A percentile compares a stretch with the other conserved stretches of the same genome.
phyloP scores from a whole-genome alignment of 257 asterid genomes.

The Nicotiana otophora region DNA sequence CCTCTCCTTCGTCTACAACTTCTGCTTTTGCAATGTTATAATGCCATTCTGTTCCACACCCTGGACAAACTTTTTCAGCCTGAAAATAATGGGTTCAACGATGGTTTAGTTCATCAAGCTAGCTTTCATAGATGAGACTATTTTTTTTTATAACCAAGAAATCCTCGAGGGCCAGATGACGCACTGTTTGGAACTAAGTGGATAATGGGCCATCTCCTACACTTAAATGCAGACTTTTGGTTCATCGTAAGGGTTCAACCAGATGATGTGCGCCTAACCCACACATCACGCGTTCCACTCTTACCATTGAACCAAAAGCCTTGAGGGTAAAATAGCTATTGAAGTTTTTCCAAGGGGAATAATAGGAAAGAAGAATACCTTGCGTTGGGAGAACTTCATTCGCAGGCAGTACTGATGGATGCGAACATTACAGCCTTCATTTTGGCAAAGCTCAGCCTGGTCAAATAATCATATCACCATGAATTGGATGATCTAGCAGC shows the following conservation, averaged over 20 bases:
- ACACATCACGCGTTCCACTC: no score
- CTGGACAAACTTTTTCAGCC: constrained; percentile 58
- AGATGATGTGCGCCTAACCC: no score
- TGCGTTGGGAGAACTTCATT: constrained; percentile 57
- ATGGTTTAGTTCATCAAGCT: background rate
- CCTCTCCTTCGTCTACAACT: constrained; percentile 23
- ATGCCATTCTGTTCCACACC: constrained; percentile 61
- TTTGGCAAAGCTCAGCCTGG: constrained; percentile 69
- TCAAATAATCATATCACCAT: constrained; percentile 10
- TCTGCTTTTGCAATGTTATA: constrained; percentile 41
- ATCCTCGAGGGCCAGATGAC: no score
- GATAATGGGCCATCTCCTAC: no score
- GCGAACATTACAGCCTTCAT: constrained; percentile 61
- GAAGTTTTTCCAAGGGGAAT: no score
- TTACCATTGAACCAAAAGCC: no score
- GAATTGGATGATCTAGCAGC: constrained; percentile 7
- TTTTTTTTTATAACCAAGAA: no score
- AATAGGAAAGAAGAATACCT: constrained; percentile 36
- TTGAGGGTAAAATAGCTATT: no score
- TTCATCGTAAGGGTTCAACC: no score
- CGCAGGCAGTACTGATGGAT: constrained; percentile 65
- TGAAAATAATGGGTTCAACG: constrained; percentile 18
- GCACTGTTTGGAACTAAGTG: no score
- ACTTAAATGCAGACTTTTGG: no score
- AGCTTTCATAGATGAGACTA: background rate